Evolutionary conservation across 768 basidiomycete species (phyloP), one percentile per base, ranked within the genome.

Genomic region (Tremella yokohamensis): DNA sequence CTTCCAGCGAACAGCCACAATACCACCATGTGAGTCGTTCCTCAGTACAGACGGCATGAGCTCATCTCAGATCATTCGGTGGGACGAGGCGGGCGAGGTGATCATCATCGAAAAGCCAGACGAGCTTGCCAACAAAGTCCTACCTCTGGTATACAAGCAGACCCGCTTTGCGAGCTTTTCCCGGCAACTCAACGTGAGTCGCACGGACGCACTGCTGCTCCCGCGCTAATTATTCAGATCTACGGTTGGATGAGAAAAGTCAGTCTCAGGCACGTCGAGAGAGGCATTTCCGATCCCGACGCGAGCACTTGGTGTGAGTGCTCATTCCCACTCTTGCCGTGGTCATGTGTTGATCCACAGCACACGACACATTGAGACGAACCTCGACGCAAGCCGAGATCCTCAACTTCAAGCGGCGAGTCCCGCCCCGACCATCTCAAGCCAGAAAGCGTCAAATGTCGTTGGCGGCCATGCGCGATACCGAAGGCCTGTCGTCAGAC

Each of bases 231-330:
- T 8, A 40, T 57, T 69, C n/a, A 94, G 91, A 96, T 96, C 79
- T 96, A 96, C 81, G 92, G 91, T 65, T 96, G 92, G 82, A 93
- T 93, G 89, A 90, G 91, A 79, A 93, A 94, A 78, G 89, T 94
- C 75, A 93, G 92, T 81, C 82, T 93, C 68, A 47, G 68, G 11
- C 67, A 93, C 79, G 87, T 92, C 77, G 90, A 93, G 81, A 88
- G 89, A 62, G 89, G 88, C 62, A 92, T 92, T 66, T 88, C 89
- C 79, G 91, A 94, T 79, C 90, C 90, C 62, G 91, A 96, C 79
- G 91, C 90, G 13, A 91, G 89, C 77, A 92, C 90, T 62, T 96
- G 91, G 91, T 92, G 90, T 93, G 81, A 76, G 90, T 58, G 8
- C 24, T 48, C 47, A 18, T 40, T 40, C 39, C 11, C 18, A 40